Evolutionary conservation across 805 yeast species (phyloP), one percentile per base, ranked within the genome.

Genomic region (Cyberlindnera galapagoensis): DNA sequence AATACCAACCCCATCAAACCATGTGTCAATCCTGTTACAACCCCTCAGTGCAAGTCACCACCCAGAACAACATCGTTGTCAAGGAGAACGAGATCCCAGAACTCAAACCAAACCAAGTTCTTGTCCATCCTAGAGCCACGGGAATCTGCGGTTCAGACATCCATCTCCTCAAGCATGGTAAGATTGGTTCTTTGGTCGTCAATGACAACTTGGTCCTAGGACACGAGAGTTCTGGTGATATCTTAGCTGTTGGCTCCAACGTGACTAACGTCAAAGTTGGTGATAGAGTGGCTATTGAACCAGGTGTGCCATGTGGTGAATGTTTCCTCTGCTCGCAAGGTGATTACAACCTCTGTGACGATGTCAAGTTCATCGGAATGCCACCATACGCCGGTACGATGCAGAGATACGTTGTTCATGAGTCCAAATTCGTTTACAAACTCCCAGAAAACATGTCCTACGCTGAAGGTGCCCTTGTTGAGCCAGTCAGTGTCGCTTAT

Each of bases 101-200:
- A 10, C 28, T 47, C 9, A 30, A 36, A 21, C 25, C 28, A 7
- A 45, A 46, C 9, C 36, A 40, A 21, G 45, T 45, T 18, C 26
- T 39, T 8, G 33, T 43, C 22, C 48, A 42, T 23, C 47, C 46
- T 20, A 63, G 71, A 39, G 74, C 76, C 31, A 76, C 83, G 7
- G 87, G 87, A 18, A 79, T 80, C 43, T 80, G 87, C 56, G 87
- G 87, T 12, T 71, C 82, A 15, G 88, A 80, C 54, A 65, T 78
- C 39, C 86, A 80, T 51, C 77, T 76, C 58, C 75, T 73, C 60
- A 66, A 73, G 34, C 75, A 73, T 39, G 87, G 86, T 28, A 67
- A 63, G 36, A 77, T 78, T 38, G 83, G 76, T 18, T 69, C 70
- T 31, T 51, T 63, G 36, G 48, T 46, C 9, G 51, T 65, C 18